Evolutionary conservation across 2,329 filamentous ascomycete genomes (phyloP).

Genomic region (Botrytis byssoidea): DNA sequence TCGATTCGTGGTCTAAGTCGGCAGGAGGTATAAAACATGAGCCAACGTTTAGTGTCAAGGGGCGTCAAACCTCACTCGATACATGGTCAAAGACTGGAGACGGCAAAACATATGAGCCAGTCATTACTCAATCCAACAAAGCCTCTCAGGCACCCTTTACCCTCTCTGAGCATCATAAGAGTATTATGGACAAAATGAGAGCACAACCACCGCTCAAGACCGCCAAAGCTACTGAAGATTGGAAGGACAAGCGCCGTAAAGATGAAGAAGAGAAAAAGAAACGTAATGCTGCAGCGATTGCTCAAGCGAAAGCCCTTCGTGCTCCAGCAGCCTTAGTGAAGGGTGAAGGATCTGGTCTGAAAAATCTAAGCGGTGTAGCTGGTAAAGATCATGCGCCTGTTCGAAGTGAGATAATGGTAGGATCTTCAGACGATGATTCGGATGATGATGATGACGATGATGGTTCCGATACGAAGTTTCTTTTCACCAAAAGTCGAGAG

Average conservation of each 20-base stretch:
- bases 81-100: constrained; percentile 21
- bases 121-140: constrained; percentile 5
- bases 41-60: constrained; percentile 10
- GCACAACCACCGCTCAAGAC: constrained; percentile 22
- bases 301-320: constrained; percentile 62
- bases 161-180: constrained; percentile 19
- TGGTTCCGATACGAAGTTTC: constrained; percentile 40
- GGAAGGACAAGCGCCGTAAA: constrained; percentile 71
- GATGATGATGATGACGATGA: constrained; percentile 65
- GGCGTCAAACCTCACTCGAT: constrained; percentile 19
- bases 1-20: constrained; percentile 63
- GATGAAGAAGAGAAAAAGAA: constrained; percentile 74
- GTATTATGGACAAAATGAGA: constrained; percentile 33
- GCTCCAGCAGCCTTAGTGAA: constrained; percentile 55
- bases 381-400: constrained; percentile 75
- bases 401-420: constrained; percentile 88
- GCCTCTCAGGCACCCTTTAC: background rate
- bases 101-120: constrained; percentile 37
- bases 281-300: constrained; percentile 69
- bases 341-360: constrained; percentile 76
- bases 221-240: constrained; percentile 45
- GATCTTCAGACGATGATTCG: constrained; percentile 69
- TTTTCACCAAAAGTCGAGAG: constrained; percentile 48
- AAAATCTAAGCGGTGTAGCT: constrained; percentile 66
- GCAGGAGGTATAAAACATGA: constrained; percentile 36